Evolutionary conservation across 768 basidiomycete genomes (phyloP).

Genomic region (Lactifluus piperatus): DNA sequence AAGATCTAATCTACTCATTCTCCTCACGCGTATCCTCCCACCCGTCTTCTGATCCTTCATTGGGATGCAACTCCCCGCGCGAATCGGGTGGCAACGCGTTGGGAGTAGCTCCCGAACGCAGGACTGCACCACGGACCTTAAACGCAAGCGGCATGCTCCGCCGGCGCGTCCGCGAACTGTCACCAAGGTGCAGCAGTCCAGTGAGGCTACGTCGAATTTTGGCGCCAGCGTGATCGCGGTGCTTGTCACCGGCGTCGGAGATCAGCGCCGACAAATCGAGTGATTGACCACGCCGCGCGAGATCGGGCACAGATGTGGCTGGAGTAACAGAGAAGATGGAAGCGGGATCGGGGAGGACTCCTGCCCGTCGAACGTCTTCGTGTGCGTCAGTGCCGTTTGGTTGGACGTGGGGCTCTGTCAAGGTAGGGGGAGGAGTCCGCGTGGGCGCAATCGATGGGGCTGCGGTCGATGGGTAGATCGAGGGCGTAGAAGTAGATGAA

Average conservation of each 20-base stretch:
- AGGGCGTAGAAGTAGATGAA: background rate
- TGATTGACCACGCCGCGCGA: conserved; percentile 12
- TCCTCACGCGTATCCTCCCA: conserved; percentile 1
- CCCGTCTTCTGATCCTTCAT: background rate
- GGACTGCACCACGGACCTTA: background rate
- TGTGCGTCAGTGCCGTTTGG: too few relatives aligned
- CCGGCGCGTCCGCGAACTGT: conserved; percentile 1
- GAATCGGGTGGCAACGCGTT: background rate
- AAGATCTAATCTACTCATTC: background rate
- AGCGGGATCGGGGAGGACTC: background rate
- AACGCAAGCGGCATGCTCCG: background rate
- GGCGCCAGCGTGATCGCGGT: background rate
- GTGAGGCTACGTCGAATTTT: conserved; percentile 13
- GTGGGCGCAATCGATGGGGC: background rate
- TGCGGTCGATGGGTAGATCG: background rate
- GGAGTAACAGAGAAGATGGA: background rate
- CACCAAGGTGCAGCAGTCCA: conserved; percentile 2
- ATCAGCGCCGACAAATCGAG: conserved; percentile 4
- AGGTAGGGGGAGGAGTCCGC: background rate
- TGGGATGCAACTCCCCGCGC: background rate
- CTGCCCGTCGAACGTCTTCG: background rate
- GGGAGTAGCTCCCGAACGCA: background rate
- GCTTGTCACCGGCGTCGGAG: background rate
- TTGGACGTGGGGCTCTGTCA: background rate
- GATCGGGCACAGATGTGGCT: background rate